These are phyloP conservation scores for Apiospora rasikravindrae DNA, from an alignment of 2,329 filamentous ascomycete genomes.

Conservation along the genomic window DNA sequence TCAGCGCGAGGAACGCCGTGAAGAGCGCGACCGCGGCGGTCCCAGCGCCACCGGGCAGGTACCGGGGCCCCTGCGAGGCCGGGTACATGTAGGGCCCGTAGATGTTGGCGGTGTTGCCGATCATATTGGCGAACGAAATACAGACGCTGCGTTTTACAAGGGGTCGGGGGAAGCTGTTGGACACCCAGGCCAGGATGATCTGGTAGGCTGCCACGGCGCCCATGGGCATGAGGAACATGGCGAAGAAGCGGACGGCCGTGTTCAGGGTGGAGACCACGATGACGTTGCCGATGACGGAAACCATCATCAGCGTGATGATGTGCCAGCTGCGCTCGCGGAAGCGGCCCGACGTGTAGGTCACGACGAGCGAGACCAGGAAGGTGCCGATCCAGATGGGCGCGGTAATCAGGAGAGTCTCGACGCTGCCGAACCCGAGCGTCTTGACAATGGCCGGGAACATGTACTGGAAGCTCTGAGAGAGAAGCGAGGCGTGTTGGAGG, in stretches of 20 bases:
- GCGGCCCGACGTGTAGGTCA: slow-evolving; percentile 60
- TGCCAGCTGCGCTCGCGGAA: slow-evolving; percentile 62
- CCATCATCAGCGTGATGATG: slow-evolving; percentile 56
- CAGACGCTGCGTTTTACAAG: slow-evolving; percentile 68
- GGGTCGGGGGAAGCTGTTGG: slow-evolving; percentile 74
- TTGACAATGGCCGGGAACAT: slow-evolving; percentile 70
- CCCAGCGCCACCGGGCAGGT: slow-evolving; percentile 60
- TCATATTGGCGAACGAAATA: slow-evolving; percentile 70
- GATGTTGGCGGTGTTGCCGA: slow-evolving; percentile 64
- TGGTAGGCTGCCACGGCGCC: slow-evolving; percentile 56
- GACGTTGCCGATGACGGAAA: slow-evolving; percentile 59
- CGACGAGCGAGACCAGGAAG: slow-evolving; percentile 57
- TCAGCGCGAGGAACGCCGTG: slow-evolving; percentile 58
- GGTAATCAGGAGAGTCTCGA: slow-evolving; percentile 62
- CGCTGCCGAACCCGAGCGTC: slow-evolving; percentile 61
- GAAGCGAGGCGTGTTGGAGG: slow-evolving; percentile 56
- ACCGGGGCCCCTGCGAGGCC: slow-evolving; percentile 46
- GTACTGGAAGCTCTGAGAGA: slow-evolving; percentile 65
- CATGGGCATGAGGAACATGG: slow-evolving; percentile 67
- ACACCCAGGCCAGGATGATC: slow-evolving; percentile 70
- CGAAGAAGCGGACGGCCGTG: slow-evolving; percentile 61
- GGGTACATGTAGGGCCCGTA: slow-evolving; percentile 56
- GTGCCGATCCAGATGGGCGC: slow-evolving; percentile 61
- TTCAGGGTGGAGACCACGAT: slow-evolving; percentile 58
- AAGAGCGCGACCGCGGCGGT: slow-evolving; percentile 68